Conservation (phyloP, 1,284 basidiomycete species). For the Schizophyllum amplum region DNA sequence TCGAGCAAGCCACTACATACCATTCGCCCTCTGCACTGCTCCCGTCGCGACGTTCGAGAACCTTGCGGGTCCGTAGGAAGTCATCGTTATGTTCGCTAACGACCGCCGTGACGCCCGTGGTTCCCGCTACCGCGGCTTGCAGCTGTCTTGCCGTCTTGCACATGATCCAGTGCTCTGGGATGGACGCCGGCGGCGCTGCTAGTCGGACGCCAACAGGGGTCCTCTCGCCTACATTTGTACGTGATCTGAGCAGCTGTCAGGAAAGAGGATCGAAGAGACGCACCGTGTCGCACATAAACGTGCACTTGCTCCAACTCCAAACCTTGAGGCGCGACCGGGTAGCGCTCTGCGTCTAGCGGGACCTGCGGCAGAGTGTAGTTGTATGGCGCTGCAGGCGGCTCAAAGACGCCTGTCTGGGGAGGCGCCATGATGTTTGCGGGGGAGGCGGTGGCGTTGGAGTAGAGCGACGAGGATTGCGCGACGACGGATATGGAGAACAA, state of each 20-base stretch:
- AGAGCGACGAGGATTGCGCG: not conserved
- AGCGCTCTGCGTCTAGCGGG: constrained; percentile 50
- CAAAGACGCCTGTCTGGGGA: not conserved
- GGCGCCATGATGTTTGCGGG: not conserved
- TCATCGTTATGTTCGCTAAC: constrained; percentile 12
- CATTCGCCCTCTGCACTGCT: constrained; percentile 49
- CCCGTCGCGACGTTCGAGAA: constrained; percentile 54
- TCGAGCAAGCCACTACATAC: constrained; percentile 33
- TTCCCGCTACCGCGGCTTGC: constrained; percentile 32
- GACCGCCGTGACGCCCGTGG: constrained; percentile 16
- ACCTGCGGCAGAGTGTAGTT: constrained; percentile 26
- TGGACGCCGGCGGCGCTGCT: constrained; percentile 48
- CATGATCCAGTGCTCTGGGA: constrained; percentile 65
- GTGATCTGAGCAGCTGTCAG: too few relatives aligned
- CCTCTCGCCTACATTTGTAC: constrained; percentile 59
- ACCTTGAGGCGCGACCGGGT: constrained; percentile 47
- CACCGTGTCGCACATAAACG: constrained; percentile 68
- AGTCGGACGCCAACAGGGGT: constrained; percentile 65
- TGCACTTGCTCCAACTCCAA: constrained; percentile 65
- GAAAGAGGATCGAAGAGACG: constrained; percentile 16
- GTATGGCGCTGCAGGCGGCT: constrained; percentile 5
- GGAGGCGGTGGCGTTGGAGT: not conserved
- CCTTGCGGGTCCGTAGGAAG: constrained; percentile 28
- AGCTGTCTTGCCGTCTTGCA: constrained; percentile 54
- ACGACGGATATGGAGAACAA: not conserved